These are phyloP conservation scores for Podila verticillata DNA, from an alignment of 192 early-diverging fungal genomes.

Conservation along the genomic window DNA sequence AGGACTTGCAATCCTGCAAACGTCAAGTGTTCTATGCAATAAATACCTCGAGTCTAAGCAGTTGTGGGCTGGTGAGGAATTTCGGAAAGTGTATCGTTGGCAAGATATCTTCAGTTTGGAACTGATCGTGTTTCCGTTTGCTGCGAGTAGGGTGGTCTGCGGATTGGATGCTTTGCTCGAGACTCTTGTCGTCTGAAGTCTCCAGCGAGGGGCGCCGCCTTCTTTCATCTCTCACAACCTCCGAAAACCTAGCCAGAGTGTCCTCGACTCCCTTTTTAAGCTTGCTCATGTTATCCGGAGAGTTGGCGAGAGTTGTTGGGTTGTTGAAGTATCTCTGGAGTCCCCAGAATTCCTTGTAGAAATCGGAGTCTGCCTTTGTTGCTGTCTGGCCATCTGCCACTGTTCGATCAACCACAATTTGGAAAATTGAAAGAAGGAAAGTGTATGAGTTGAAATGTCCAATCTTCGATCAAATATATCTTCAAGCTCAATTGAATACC, in stretches of 20 bases:
- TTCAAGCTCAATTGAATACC: slow-evolving; percentile 3
- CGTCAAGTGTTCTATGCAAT: too few relatives aligned
- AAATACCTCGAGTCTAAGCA: slow-evolving; percentile 78
- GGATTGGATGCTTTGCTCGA: neutral
- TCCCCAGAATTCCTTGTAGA: slow-evolving; percentile 84
- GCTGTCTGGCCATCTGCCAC: neutral
- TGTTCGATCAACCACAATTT: neutral
- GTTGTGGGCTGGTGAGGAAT: slow-evolving; percentile 74
- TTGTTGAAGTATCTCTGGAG: slow-evolving; percentile 81
- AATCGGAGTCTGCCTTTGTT: slow-evolving; percentile 21
- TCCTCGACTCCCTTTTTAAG: slow-evolving; percentile 36
- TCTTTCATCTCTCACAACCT: slow-evolving; percentile 20
- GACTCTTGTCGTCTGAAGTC: neutral
- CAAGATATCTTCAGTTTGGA: neutral
- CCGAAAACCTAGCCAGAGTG: slow-evolving; percentile 50
- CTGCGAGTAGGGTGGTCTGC: neutral
- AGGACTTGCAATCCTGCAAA: too few relatives aligned
- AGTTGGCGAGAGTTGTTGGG: slow-evolving; percentile 62
- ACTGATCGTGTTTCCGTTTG: slow-evolving; percentile 20
- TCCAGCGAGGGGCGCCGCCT: slow-evolving; percentile 1
- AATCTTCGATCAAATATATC: too few relatives aligned
- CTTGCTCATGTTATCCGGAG: slow-evolving; percentile 25
- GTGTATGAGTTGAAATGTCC: neutral
- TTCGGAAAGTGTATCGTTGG: slow-evolving; percentile 68
- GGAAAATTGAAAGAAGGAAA: neutral